phyloP scores from a whole-genome alignment of 2,329 filamentous ascomycete species.

The Aspergillus ochraceus region DNA sequence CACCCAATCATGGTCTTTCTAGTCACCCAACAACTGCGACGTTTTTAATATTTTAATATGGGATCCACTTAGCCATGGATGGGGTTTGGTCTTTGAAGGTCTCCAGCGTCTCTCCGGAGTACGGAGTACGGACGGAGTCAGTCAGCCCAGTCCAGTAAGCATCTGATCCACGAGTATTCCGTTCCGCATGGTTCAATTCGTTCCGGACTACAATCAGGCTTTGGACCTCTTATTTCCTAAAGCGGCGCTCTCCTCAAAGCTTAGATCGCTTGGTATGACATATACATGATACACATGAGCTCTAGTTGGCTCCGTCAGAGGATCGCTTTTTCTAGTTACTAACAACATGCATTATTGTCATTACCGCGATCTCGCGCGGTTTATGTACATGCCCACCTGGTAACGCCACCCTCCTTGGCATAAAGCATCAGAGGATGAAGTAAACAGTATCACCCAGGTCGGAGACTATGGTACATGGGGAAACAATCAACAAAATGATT shows the following conservation, averaged over 20 bases:
- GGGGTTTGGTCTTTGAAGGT: background rate
- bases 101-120: no score
- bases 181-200: no score
- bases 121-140: no score
- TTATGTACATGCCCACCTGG: constrained; percentile 25
- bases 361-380: constrained; percentile 24
- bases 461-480: constrained; percentile 15
- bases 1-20: background rate
- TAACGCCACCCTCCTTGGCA: constrained; percentile 16
- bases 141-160: no score
- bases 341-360: constrained; percentile 17
- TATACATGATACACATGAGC: no score
- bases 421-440: background rate
- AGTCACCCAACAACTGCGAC: background rate
- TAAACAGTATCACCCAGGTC: constrained; percentile 2
- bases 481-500: constrained; percentile 5
- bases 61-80: background rate
- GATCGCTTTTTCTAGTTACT: background rate
- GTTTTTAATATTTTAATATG: no score
- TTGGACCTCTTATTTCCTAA: no score
- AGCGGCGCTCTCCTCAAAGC: no score
- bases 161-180: no score
- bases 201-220: no score
- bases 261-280: no score
- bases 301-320: background rate